Evolutionary conservation across 2,329 filamentous ascomycete species (phyloP).

Genomic region (Thelonectria blattea): DNA sequence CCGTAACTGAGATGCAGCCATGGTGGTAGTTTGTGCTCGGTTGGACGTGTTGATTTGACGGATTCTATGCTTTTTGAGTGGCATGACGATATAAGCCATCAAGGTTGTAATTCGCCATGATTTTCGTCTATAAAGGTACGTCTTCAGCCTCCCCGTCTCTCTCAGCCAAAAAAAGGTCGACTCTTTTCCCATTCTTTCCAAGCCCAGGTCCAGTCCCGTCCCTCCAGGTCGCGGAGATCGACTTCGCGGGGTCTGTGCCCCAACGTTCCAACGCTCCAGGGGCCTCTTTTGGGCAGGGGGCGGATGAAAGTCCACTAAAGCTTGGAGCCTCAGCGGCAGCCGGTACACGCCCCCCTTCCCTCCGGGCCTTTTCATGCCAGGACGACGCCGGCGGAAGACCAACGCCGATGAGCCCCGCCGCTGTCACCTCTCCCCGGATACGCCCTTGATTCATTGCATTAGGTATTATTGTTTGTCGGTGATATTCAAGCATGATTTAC

Average conservation of each 20-base stretch:
- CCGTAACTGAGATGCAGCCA: too few species aligned
- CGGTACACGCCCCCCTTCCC: not conserved
- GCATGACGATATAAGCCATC: constrained; percentile 10
- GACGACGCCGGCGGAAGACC: constrained; percentile 1
- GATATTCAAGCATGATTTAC: not conserved
- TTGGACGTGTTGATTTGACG: not conserved
- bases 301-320: constrained; percentile 9
- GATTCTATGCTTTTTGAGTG: not conserved
- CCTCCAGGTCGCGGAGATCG: not conserved
- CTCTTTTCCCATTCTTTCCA: not conserved
- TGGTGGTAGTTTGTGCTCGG: not conserved
- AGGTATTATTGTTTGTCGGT: not conserved
- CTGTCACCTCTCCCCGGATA: constrained; percentile 5
- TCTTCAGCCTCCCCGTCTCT: not conserved
- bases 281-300: not conserved
- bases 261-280: not conserved
- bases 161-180: not conserved
- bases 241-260: not conserved
- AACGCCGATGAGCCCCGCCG: not conserved
- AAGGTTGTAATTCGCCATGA: constrained; percentile 3
- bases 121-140: constrained; percentile 8
- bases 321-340: not conserved
- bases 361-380: not conserved
- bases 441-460: not conserved
- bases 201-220: too few species aligned